Evolutionary conservation across 176 grass and related monocot species (phyloP).

Genomic region (Pharus latifolius): DNA sequence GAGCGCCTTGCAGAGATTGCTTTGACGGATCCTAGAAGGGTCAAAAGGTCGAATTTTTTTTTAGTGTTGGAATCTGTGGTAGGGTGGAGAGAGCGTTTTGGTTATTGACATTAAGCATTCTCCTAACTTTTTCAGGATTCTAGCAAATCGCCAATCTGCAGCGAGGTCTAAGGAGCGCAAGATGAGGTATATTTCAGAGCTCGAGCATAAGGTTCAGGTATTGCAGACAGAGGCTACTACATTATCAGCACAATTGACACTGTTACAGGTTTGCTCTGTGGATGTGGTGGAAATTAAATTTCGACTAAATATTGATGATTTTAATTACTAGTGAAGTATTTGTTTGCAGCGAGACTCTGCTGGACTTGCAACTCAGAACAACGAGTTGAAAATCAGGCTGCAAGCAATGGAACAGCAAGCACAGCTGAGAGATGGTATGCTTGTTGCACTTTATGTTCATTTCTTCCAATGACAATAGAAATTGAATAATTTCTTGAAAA

Average conservation of each 20-base stretch:
- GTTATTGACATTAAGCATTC: neutral
- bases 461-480: neutral
- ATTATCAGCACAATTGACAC: constrained; percentile 40
- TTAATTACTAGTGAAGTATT: neutral
- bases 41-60: constrained; percentile 59
- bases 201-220: constrained; percentile 67
- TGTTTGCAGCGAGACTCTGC: constrained; percentile 39
- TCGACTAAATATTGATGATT: neutral
- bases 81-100: neutral
- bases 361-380: constrained; percentile 47
- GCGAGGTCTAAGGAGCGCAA: constrained; percentile 88
- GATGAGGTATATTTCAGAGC: constrained; percentile 51
- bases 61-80: neutral
- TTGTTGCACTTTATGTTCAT: constrained; percentile 8
- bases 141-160: constrained; percentile 63
- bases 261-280: constrained; percentile 42
- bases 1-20: constrained; percentile 56
- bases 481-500: neutral
- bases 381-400: constrained; percentile 63
- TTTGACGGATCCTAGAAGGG: constrained; percentile 62
- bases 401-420: constrained; percentile 55
- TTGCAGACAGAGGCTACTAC: constrained; percentile 57
- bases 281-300: neutral
- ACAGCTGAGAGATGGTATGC: constrained; percentile 53
- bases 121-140: constrained; percentile 47